These are phyloP conservation scores for Cryptosporidium muris DNA, from an alignment of 169 alveolate species.

Conservation along the genomic window DNA sequence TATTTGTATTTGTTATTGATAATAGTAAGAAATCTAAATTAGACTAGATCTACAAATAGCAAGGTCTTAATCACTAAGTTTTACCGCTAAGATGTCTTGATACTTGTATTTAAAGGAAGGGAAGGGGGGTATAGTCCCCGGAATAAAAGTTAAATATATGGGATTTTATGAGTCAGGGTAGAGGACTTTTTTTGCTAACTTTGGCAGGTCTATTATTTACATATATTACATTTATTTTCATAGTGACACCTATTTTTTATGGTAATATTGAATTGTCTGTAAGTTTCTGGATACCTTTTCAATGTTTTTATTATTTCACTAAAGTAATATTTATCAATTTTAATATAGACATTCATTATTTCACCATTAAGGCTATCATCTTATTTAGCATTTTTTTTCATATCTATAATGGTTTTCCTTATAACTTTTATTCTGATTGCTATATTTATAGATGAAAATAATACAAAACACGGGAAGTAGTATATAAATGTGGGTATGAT, in stretches of 20 bases:
- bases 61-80: neutral
- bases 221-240: conserved; percentile 42
- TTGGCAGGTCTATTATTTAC: conserved; percentile 16
- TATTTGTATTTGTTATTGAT: conserved; percentile 10
- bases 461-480: too few species aligned
- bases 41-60: neutral
- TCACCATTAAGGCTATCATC: conserved; percentile 63
- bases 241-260: conserved; percentile 52
- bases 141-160: neutral
- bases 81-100: neutral
- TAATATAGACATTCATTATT: conserved; percentile 25
- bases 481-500: too few species aligned
- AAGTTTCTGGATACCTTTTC: conserved; percentile 9
- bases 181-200: conserved; percentile 20
- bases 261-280: conserved; percentile 51
- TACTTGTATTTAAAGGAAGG: neutral
- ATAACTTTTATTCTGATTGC: conserved; percentile 26
- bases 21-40: neutral
- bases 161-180: conserved; percentile 15
- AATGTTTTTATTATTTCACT: neutral
- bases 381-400: conserved; percentile 21
- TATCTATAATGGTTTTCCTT: conserved; percentile 44
- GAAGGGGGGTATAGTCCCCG: too few species aligned
- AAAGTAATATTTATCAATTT: neutral
- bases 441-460: neutral